Evolutionary conservation across 2,329 filamentous ascomycete genomes (phyloP).

Genomic region (Rutstroemia sydowiana): DNA sequence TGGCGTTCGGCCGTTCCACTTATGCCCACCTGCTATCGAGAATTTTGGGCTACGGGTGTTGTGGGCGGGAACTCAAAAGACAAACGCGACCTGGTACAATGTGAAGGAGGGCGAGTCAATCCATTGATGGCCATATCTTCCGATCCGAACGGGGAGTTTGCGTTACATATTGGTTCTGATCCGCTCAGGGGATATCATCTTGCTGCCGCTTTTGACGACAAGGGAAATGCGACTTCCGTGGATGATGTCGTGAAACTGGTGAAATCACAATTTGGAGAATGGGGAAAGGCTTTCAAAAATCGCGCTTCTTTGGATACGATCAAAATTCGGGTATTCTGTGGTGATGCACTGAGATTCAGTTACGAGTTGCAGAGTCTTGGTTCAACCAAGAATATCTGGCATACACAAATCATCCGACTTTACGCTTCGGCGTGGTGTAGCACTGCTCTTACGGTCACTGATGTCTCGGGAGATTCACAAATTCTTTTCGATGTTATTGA

Average conservation of each 20-base stretch:
- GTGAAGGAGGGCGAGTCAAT: not conserved
- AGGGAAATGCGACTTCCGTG: not conserved
- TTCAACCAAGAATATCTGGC: not conserved
- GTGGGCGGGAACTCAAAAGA: slow-evolving; percentile 1
- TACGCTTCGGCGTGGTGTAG: not conserved
- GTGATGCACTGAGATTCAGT: slow-evolving; percentile 14
- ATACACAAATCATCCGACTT: not conserved
- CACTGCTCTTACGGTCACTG: not conserved
- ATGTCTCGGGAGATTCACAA: not conserved
- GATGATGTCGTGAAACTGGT: slow-evolving; percentile 6
- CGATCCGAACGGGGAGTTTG: not conserved
- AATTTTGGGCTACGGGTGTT: not conserved
- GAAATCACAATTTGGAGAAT: slow-evolving; percentile 2
- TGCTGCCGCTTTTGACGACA: slow-evolving; percentile 8
- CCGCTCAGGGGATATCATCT: slow-evolving; percentile 13
- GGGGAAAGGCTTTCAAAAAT: slow-evolving; percentile 5
- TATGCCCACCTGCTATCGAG: not conserved
- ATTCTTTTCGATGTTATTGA: slow-evolving; percentile 9
- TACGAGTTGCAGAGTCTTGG: slow-evolving; percentile 11
- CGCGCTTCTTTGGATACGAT: not conserved
- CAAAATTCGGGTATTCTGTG: slow-evolving; percentile 9
- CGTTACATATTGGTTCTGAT: slow-evolving; percentile 10
- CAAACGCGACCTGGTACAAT: not conserved
- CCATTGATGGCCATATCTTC: slow-evolving; percentile 10
- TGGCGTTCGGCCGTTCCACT: not conserved